phyloP scores from a whole-genome alignment of 768 basidiomycete genomes.

The Naganishia randhawae region DNA sequence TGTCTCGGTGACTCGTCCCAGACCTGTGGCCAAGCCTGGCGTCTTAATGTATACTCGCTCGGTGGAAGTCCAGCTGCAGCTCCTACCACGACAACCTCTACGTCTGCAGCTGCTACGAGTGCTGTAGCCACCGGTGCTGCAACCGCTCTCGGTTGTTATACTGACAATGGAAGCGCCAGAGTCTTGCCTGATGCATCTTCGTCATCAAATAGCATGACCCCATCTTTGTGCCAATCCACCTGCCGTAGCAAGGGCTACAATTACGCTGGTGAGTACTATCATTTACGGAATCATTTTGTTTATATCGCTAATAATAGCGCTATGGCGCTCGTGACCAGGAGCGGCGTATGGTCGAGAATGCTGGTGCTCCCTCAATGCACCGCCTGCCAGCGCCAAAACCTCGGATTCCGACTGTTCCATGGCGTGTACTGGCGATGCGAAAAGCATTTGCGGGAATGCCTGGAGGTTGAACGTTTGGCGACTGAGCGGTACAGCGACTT shows the following conservation, averaged over 20 bases:
- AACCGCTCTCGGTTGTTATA: constrained; percentile 28
- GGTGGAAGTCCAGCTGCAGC: background rate
- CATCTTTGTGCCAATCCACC: constrained; percentile 26
- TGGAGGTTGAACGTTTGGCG: constrained; percentile 46
- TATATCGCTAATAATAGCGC: background rate
- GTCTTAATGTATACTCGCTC: constrained; percentile 30
- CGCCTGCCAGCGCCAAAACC: constrained; percentile 33
- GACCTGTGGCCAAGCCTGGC: constrained; percentile 38
- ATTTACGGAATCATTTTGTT: background rate
- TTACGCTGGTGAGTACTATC: constrained; percentile 25
- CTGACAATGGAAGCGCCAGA: constrained; percentile 14
- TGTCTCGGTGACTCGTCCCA: constrained; percentile 58
- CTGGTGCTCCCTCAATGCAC: constrained; percentile 44
- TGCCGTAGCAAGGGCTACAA: constrained; percentile 31
- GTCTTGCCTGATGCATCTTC: background rate
- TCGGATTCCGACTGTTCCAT: constrained; percentile 39
- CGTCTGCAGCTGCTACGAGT: constrained; percentile 5
- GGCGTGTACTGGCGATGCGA: constrained; percentile 43
- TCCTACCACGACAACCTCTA: background rate
- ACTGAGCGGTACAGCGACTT: constrained; percentile 28
- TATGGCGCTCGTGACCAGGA: background rate
- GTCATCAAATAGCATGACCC: constrained; percentile 27
- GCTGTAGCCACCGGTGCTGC: constrained; percentile 1
- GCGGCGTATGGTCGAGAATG: constrained; percentile 41
- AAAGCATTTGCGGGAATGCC: constrained; percentile 46